phyloP scores from a whole-genome alignment of 1,284 basidiomycete species.

The Phellopilus nigrolimitatus region DNA sequence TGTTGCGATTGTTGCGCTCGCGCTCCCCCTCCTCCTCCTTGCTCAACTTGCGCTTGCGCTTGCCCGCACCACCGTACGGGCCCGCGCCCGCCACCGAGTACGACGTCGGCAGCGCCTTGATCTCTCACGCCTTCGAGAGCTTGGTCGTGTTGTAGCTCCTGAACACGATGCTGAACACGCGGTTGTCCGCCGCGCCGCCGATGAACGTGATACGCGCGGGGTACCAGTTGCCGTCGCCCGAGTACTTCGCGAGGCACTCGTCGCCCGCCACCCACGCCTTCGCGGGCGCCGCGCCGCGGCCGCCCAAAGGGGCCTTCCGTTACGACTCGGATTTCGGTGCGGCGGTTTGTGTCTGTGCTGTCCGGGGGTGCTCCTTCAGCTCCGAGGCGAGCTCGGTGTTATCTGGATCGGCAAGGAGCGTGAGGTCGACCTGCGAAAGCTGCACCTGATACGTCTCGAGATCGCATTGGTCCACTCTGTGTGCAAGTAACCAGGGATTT shows the following conservation, averaged over 20 bases:
- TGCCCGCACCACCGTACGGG: conserved; percentile 7
- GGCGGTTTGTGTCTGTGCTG: conserved; percentile 39
- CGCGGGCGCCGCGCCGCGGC: conserved; percentile 30
- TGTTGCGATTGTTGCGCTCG: conserved; percentile 91
- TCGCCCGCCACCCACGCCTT: conserved; percentile 78
- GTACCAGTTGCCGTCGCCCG: conserved; percentile 85
- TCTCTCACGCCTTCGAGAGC: conserved; percentile 68
- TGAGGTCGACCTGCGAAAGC: conserved; percentile 85
- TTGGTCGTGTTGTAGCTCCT: conserved; percentile 96
- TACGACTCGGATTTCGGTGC: conserved; percentile 47
- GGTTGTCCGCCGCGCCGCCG: conserved; percentile 80
- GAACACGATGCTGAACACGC: conserved; percentile 91
- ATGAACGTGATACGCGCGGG: conserved; percentile 88
- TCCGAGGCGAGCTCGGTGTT: conserved; percentile 79
- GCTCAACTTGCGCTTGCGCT: conserved; percentile 70
- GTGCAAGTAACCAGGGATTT: too few relatives aligned
- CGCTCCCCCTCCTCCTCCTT: conserved; percentile 85
- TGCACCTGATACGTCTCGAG: conserved; percentile 87
- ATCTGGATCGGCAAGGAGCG: conserved; percentile 77
- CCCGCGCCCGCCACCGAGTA: conserved; percentile 3
- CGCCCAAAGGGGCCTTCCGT: conserved; percentile 7
- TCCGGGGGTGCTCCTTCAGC: conserved; percentile 76
- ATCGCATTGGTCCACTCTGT: conserved; percentile 76
- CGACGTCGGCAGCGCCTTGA: conserved; percentile 61
- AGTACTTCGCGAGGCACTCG: conserved; percentile 90